Conservation (phyloP, 495 filamentous ascomycete genomes). For the Hypomontagnella monticulosa region DNA sequence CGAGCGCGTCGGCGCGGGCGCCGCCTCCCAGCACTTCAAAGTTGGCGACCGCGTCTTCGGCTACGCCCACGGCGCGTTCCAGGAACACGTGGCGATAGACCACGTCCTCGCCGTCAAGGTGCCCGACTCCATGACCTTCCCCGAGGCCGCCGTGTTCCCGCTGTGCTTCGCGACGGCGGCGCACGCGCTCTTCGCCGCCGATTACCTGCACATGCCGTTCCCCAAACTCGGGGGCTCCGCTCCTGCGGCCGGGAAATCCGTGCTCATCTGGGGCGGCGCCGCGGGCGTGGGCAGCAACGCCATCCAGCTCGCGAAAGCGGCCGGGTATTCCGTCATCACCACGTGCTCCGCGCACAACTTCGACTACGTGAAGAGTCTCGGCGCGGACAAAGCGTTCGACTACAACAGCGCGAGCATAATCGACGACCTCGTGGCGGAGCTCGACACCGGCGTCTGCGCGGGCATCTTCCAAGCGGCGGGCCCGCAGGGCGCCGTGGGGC, state of each 20-base stretch:
- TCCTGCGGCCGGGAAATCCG: conserved; percentile 43
- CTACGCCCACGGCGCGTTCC: conserved; percentile 44
- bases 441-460: conserved; percentile 26
- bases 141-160: conserved; percentile 58
- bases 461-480: conserved; percentile 40
- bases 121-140: conserved; percentile 53
- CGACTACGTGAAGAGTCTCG: conserved; percentile 31
- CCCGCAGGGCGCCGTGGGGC: conserved; percentile 6
- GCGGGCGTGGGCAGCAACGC: conserved; percentile 66
- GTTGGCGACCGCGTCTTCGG: conserved; percentile 52
- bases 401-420: conserved; percentile 52
- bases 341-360: conserved; percentile 64
- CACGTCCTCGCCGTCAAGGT: conserved; percentile 43
- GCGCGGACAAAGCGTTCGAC: conserved; percentile 45
- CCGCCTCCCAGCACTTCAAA: conserved; percentile 52
- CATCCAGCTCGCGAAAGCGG: conserved; percentile 67
- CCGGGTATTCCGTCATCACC: conserved; percentile 68
- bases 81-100: conserved; percentile 46
- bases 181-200: conserved; percentile 52
- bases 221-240: conserved; percentile 34
- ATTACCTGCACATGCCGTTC: conserved; percentile 45
- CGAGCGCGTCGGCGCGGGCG: conserved; percentile 49
- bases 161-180: conserved; percentile 58
- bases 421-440: conserved; percentile 39
- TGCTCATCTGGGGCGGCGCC: conserved; percentile 66